Evolutionary conservation across 2,329 filamentous ascomycete genomes (phyloP).

Genomic region (Dothistroma septosporum): DNA sequence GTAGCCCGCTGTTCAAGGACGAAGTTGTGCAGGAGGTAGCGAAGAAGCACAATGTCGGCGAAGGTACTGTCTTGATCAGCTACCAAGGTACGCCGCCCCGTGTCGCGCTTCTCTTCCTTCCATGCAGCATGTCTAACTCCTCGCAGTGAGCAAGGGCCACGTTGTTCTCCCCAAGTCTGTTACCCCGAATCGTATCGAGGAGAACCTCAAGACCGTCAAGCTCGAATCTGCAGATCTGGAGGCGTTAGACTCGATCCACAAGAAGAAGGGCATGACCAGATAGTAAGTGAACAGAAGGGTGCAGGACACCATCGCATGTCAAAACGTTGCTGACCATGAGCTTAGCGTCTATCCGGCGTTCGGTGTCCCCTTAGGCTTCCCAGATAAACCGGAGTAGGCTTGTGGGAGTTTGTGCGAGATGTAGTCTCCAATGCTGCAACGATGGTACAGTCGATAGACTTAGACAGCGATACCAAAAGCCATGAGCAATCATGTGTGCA

Average conservation of each 20-base stretch:
- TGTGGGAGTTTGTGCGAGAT: neutral
- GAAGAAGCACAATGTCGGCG: constrained; percentile 47
- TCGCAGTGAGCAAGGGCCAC: constrained; percentile 60
- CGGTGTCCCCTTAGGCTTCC: constrained; percentile 48
- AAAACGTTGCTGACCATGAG: too few species aligned
- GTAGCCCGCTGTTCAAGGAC: constrained; percentile 47
- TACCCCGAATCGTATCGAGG: constrained; percentile 57
- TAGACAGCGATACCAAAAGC: constrained; percentile 1
- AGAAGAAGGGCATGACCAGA: constrained; percentile 45
- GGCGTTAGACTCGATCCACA: constrained; percentile 44
- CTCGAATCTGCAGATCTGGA: constrained; percentile 61
- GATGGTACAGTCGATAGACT: constrained; percentile 2
- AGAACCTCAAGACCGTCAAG: constrained; percentile 64
- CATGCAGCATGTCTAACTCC: constrained; percentile 7
- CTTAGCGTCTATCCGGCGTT: constrained; percentile 46
- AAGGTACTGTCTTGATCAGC: constrained; percentile 61
- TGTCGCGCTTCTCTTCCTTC: neutral
- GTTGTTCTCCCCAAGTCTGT: constrained; percentile 64
- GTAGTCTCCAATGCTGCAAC: neutral
- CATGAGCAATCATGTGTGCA: neutral
- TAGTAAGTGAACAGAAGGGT: constrained; percentile 28
- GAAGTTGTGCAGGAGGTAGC: constrained; percentile 46
- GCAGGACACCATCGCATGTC: too few species aligned
- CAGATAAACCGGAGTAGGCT: constrained; percentile 40
- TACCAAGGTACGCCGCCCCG: constrained; percentile 60